A percentile compares a stretch with the other conserved stretches of the same genome.
Conservation (phyloP, 2,329 filamentous ascomycete species). For the Magnaporthiopsis rhizophila region DNA sequence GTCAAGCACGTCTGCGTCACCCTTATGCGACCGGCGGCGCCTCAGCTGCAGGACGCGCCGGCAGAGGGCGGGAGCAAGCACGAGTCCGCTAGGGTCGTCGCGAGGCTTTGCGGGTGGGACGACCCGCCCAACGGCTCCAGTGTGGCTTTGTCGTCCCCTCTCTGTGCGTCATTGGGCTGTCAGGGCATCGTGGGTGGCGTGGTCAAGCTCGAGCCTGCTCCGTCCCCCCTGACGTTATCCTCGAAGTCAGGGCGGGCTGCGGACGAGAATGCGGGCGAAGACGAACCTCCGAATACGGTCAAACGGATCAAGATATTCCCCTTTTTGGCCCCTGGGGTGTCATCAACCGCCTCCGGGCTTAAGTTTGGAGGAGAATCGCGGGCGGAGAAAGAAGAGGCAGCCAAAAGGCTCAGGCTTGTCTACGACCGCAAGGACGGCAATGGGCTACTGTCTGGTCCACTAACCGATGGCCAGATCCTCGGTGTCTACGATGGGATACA, state of each 20-base stretch:
- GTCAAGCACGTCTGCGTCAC: conserved; percentile 73
- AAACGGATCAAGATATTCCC: conserved; percentile 65
- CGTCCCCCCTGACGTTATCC: conserved; percentile 59
- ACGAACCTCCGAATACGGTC: conserved; percentile 4
- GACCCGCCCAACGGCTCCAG: conserved; percentile 79
- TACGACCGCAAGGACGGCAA: conserved; percentile 53
- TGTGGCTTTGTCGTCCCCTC: conserved; percentile 65
- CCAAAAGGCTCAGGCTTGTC: conserved; percentile 61
- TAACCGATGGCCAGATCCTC: conserved; percentile 84
- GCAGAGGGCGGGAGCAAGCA: conserved; percentile 31
- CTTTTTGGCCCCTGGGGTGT: conserved; percentile 45
- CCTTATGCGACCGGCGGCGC: conserved; percentile 29
- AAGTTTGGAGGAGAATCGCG: conserved; percentile 86
- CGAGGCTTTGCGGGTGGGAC: conserved; percentile 69
- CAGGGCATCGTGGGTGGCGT: conserved; percentile 75
- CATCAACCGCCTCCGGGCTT: conserved; percentile 38
- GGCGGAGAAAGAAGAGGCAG: conserved; percentile 69
- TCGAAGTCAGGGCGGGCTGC: conserved; percentile 31
- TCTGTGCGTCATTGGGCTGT: conserved; percentile 68
- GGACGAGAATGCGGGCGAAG: neutral
- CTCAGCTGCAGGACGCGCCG: conserved; percentile 20
- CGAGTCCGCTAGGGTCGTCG: conserved; percentile 59
- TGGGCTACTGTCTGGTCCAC: conserved; percentile 69
- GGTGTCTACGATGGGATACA: conserved; percentile 46
- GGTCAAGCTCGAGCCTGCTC: conserved; percentile 77